Base-by-base conservation (phyloP, 1,139 yeast genomes). In the Yamadazyma blattariae region DNA sequence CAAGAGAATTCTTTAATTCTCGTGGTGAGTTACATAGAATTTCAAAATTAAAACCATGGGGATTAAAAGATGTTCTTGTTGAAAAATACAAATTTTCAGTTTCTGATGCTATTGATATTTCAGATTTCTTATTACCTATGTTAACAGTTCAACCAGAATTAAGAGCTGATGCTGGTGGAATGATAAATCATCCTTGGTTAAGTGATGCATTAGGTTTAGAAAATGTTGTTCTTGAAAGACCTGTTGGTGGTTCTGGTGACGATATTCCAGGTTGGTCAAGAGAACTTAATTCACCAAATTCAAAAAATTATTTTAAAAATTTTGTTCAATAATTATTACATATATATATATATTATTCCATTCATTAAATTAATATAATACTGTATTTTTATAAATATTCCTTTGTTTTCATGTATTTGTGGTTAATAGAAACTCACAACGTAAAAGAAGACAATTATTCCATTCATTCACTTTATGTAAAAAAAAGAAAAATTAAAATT, bases 151-250 rank as follows among this genome's bases (percentile, higher is more conserved):
- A 77, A 51, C 96, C 96, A 1, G 79, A 71, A 45, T 50, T 59
- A 27, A 67, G 96, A 36, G 87, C 86, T 15, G 95, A 81, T 61
- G 90, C 90, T 12, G 95, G 92, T 20, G 89, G 87, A 22, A 74
- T 81, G 77, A 70, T 82, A 11, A 79, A 81, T 46, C 94, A 85
- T 51, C 74, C 75, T n/a, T 87, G 95, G 95, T 63, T 87, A 29
- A 65, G 67, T 40, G 85, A 80, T 50, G 81, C 82, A 2, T 60
- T 68, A 27, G 84, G 86, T 1, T 62, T 77, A 41, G 84, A 78
- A 34, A 68, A 74, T 42, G 71, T 76, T 20, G 71, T 71, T 8
- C 56, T 70, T 30, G 83, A 77, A 46, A 56, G 83, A 39, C 74
- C 81, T 10, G 73, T 74, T 11, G 84, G 85, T 2, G 78, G 82